Base-by-base conservation (phyloP, 768 basidiomycete species). In the Kwoniella pini region DNA sequence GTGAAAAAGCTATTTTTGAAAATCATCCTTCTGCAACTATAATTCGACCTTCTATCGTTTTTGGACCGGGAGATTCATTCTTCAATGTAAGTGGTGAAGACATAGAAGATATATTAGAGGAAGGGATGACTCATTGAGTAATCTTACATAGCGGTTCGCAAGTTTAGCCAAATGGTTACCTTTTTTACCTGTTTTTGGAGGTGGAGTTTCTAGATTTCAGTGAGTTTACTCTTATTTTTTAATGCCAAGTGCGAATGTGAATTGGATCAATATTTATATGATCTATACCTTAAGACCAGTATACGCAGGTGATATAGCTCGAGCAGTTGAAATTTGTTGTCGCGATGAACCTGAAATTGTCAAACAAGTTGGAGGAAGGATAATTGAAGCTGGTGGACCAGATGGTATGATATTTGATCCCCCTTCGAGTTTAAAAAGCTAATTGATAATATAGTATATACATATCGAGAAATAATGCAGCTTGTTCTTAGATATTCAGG, bases 21-120 rank as follows among this genome's bases (percentile, higher is more conserved):
- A 73, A 80, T 6, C 81, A 82, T 60, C 80, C 82, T 0, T 78
- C 81, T 36, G 83, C 85, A 7, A 88, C 86, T 1, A 82, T 90
- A 46, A 80, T 90, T 61, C 80, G 88, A 27, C 88, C 88, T 4
- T 88, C 87, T 61, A 78, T 90, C 27, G 82, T 90, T 2, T 90
- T 89, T 75, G 89, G 88, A 2, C 87, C 86, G 0, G 87, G 86
- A 5, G 88, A 89, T 67, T 83, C 84, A 17, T 87, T 90, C 78
- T 90, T 90, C 75, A 84, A 83, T 60, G 88, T 88, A 54, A 54
- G 85, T 62, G n/a, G n/a, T n/a, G n/a, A n/a, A n/a, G n/a, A n/a
- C n/a, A n/a, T n/a, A n/a, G n/a, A n/a, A n/a, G n/a, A n/a, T n/a
- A n/a, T n/a, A n/a, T n/a, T n/a, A n/a, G n/a, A n/a, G n/a, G n/a